A percentile compares a stretch with the other conserved stretches of the same genome.
Evolutionary conservation across 192 early-diverging fungal species (phyloP).

Genomic region (Gonapodya sp.): DNA sequence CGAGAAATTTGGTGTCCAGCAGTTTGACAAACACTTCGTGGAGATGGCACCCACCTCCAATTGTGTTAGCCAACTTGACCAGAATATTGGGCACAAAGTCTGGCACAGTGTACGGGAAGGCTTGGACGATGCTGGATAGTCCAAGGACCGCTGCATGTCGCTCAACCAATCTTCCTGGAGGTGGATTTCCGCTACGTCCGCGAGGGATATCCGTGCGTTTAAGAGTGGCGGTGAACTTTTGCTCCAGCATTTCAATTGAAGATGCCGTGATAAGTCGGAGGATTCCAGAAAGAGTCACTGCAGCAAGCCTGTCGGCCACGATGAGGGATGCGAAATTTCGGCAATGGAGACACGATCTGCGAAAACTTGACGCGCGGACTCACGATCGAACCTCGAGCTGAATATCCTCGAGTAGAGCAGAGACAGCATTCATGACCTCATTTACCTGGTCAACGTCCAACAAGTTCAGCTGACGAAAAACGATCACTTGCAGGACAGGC

Average conservation of each 20-base stretch:
- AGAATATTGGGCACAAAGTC: slow-evolving; percentile 81
- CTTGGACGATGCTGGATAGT: slow-evolving; percentile 72
- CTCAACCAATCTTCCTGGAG: slow-evolving; percentile 35
- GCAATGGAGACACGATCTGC: too few species aligned
- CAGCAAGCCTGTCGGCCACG: slow-evolving; percentile 45
- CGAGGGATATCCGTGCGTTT: slow-evolving; percentile 28
- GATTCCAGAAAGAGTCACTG: slow-evolving; percentile 64
- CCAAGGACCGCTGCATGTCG: slow-evolving; percentile 88
- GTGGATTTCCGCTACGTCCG: not conserved
- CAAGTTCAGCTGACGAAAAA: slow-evolving; percentile 71
- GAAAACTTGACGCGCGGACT: too few species aligned
- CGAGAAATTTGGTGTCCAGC: too few species aligned
- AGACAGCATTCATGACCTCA: slow-evolving; percentile 59
- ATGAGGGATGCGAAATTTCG: too few species aligned
- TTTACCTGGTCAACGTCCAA: slow-evolving; percentile 46
- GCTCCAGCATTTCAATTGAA: slow-evolving; percentile 27
- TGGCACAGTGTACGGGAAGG: slow-evolving; percentile 91
- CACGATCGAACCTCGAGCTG: slow-evolving; percentile 66
- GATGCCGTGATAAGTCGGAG: slow-evolving; percentile 66
- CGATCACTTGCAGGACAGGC: slow-evolving; percentile 76
- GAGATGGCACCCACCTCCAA: slow-evolving; percentile 55
- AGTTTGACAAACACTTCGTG: slow-evolving; percentile 8
- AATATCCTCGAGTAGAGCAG: slow-evolving; percentile 61
- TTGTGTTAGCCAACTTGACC: slow-evolving; percentile 62
- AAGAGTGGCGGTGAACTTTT: slow-evolving; percentile 28